Evolutionary conservation across 441 rosid genomes (phyloP).

Genomic region (Rhodomyrtus psidioides): DNA sequence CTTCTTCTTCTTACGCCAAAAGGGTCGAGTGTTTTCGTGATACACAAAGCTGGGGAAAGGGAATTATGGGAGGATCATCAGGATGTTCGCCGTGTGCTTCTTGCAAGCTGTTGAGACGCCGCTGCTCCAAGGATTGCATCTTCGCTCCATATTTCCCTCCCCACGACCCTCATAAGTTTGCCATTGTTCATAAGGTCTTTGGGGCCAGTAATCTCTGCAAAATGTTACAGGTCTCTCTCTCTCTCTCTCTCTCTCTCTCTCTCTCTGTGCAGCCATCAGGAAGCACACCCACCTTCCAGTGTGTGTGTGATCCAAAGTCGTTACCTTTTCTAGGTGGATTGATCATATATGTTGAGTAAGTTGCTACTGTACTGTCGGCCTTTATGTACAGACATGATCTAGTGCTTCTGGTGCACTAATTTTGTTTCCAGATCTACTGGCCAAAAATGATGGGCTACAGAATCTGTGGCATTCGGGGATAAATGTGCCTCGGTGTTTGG

Average conservation of each 20-base stretch:
- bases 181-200: slow-evolving; percentile 87
- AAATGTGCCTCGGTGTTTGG: neutral
- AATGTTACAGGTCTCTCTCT: slow-evolving; percentile 68
- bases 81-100: slow-evolving; percentile 91
- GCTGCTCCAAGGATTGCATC: slow-evolving; percentile 84
- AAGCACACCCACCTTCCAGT: neutral
- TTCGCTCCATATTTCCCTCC: slow-evolving; percentile 95
- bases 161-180: slow-evolving; percentile 84
- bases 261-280: slow-evolving; percentile 1
- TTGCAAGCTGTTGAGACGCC: slow-evolving; percentile 80
- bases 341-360: neutral
- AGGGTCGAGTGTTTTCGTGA: neutral
- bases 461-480: neutral
- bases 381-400: neutral
- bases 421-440: neutral
- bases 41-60: neutral
- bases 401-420: neutral
- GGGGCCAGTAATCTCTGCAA: slow-evolving; percentile 95
- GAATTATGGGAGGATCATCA: neutral
- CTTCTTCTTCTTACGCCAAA: neutral
- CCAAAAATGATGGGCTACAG: neutral
- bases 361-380: neutral
- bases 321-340: neutral
- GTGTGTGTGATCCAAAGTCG: neutral
- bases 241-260: neutral